Base-by-base conservation (phyloP, 805 yeast genomes). In the Starmerella sp. region DNA sequence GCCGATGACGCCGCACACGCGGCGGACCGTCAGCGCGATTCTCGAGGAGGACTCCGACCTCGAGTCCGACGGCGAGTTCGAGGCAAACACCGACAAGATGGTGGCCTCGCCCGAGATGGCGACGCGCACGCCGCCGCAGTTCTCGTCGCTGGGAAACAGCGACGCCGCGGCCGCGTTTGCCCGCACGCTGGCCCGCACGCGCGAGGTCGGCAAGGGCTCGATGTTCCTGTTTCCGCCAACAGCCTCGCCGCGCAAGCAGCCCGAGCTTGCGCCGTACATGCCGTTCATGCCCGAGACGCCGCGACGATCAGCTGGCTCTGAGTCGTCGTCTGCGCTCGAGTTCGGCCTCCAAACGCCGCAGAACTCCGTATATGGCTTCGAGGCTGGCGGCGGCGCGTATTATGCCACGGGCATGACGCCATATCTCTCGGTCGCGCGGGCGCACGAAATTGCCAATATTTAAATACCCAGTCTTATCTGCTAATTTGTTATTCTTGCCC, bases 141-240 rank as follows among this genome's bases (percentile, higher is more conserved):
- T 59, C 38, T 42, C 58, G n/a, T 52, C 58, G 4, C 50, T 59
- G 14, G 62, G 62, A 4, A 59, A 41, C 39, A 32, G 54, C 4
- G 62, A 60, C 32, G 62, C 62, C 1, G 56, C 62, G 4, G 47
- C 62, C 6, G 62, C 63, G 13, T 60, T 60, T 47, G 62, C 62
- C 2, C 45, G 53, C n/a, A 41, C 62, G 9, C 32, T 56, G n/a
- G 54, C 62, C 0, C 56, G 62, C 2, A 13, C 62, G 9, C 55
- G 56, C 28, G 57, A 58, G 28, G 46, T 36, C 4, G 57, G 57
- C n/a, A 43, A 35, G 8, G 57, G 58, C 14, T 55, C 58, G n/a
- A 48, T 55, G 51, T 59, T 59, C 36, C 36, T 59, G 46, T 59
- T 59, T 48, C 62, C 61, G 8, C 17, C 43, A 6, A 52, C 50